Evolutionary conservation across 345 rosid genomes (phyloP).

Genomic region (Salix exigua): DNA sequence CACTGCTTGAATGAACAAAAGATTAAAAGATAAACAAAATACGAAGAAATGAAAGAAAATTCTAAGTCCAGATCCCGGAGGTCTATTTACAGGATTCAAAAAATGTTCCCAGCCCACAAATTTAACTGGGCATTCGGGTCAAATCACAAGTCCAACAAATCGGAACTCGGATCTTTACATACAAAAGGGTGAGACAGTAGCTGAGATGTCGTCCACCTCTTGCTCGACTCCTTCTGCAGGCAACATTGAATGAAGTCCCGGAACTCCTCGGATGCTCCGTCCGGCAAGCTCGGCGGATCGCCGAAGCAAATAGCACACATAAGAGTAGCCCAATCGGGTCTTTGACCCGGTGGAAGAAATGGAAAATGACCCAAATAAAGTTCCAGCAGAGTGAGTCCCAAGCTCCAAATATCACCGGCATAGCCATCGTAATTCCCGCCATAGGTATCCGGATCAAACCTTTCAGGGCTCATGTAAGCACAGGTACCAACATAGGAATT

Average conservation of each 20-base stretch:
- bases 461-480: constrained; percentile 92
- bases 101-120: background rate
- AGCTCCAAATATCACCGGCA: constrained; percentile 87
- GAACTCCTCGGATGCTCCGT: constrained; percentile 56
- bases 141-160: background rate
- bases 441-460: constrained; percentile 65
- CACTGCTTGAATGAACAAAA: background rate
- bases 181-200: constrained; percentile 69
- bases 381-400: constrained; percentile 75
- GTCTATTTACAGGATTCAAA: background rate
- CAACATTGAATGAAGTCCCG: constrained; percentile 66
- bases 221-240: constrained; percentile 66
- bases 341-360: constrained; percentile 54
- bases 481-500: constrained; percentile 88
- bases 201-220: constrained; percentile 68
- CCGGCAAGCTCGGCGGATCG: constrained; percentile 69
- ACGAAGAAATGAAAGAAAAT: background rate
- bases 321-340: constrained; percentile 85
- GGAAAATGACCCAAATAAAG: constrained; percentile 78
- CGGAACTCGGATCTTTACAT: background rate
- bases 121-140: background rate
- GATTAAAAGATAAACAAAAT: background rate
- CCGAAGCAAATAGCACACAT: constrained; percentile 92
- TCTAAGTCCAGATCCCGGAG: background rate
- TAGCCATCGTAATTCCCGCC: constrained; percentile 62